These are phyloP conservation scores for Betula pendula DNA, from an alignment of 306 rosid species.

Conservation along the genomic window DNA sequence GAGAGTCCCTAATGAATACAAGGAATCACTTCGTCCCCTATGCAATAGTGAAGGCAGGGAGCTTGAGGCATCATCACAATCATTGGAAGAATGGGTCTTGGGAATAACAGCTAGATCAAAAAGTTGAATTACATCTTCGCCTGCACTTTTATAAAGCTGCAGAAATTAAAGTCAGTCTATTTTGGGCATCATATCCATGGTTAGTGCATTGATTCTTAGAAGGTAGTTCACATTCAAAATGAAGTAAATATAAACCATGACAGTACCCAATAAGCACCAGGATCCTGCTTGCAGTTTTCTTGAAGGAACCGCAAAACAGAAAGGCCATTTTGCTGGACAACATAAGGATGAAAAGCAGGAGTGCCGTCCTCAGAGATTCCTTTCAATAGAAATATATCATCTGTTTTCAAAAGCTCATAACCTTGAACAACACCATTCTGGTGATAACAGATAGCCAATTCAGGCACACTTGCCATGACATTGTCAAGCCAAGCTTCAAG, in stretches of 20 bases:
- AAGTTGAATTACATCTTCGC: constrained; percentile 94
- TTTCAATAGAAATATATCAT: constrained; percentile 84
- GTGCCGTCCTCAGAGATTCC: constrained; percentile 94
- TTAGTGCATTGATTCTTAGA: neutral
- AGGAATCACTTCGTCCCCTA: constrained; percentile 78
- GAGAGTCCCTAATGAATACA: constrained; percentile 84
- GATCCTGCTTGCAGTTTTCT: constrained; percentile 98
- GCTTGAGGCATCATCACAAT: constrained; percentile 63
- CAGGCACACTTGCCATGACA: constrained; percentile 98
- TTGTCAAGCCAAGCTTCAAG: constrained; percentile 99
- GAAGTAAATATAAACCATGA: constrained; percentile 17
- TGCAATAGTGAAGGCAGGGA: constrained; percentile 66
- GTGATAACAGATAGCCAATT: constrained; percentile 96
- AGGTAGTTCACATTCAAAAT: neutral
- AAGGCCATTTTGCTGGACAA: constrained; percentile 93
- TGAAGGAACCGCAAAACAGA: constrained; percentile 96
- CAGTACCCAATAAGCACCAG: constrained; percentile 96
- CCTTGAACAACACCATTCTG: constrained; percentile 95
- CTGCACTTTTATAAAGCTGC: constrained; percentile 95
- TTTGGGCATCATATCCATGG: neutral
- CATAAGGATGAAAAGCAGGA: constrained; percentile 94
- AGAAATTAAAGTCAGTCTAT: constrained; percentile 28
- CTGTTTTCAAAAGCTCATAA: constrained; percentile 89
- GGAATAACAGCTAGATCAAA: constrained; percentile 91
- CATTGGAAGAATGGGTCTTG: constrained; percentile 54